phyloP scores from a whole-genome alignment of 768 basidiomycete species.

The Termitomyces sp. region DNA sequence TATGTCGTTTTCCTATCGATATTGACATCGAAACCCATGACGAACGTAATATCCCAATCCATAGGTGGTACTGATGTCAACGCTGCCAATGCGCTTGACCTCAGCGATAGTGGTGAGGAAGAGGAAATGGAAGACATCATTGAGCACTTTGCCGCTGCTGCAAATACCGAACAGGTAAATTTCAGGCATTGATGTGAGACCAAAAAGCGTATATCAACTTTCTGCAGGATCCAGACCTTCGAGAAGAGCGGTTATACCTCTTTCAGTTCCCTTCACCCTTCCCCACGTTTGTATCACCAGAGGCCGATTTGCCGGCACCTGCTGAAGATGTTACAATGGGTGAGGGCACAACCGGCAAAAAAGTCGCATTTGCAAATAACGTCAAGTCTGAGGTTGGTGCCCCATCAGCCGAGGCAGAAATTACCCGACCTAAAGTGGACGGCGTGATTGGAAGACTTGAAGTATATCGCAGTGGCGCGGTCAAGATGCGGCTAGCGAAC shows the following conservation, averaged over 20 bases:
- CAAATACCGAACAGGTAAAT: conserved; percentile 34
- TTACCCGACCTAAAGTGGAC: conserved; percentile 39
- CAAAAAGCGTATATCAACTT: neutral
- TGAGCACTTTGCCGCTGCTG: conserved; percentile 52
- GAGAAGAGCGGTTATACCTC: conserved; percentile 71
- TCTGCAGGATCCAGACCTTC: conserved; percentile 35
- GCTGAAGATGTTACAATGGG: conserved; percentile 27
- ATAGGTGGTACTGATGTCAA: conserved; percentile 30
- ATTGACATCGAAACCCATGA: neutral
- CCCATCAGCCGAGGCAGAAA: conserved; percentile 16
- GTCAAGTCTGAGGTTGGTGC: conserved; percentile 40
- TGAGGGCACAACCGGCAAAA: conserved; percentile 30
- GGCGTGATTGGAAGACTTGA: conserved; percentile 83
- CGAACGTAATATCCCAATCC: neutral
- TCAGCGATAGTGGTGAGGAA: conserved; percentile 74
- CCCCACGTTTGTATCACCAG: conserved; percentile 55
- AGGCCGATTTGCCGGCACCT: conserved; percentile 20
- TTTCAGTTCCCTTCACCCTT: conserved; percentile 90
- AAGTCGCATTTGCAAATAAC: conserved; percentile 62
- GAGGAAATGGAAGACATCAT: conserved; percentile 75
- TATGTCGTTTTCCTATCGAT: conserved; percentile 10
- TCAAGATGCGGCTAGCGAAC: conserved; percentile 81
- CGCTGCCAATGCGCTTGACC: conserved; percentile 54
- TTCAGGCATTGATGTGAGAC: neutral
- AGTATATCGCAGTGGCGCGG: conserved; percentile 76